Percentiles rank a stretch among this genome's conserved stretches.
phyloP scores from a whole-genome alignment of 129 eudicot genomes.

The Pseudognaphalium luteoalbum region DNA sequence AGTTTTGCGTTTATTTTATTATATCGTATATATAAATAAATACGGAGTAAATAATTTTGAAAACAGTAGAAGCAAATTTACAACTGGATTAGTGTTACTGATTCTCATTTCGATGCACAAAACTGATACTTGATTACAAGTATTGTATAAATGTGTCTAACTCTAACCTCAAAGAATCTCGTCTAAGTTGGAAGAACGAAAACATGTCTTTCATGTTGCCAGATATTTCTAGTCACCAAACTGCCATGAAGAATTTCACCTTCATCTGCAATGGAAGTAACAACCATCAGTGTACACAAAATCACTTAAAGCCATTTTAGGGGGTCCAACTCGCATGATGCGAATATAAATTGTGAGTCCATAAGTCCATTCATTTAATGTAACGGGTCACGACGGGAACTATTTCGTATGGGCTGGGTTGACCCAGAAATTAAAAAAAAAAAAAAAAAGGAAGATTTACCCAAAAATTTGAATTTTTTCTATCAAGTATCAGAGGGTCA shows the following conservation, averaged over 20 bases:
- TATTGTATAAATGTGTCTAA: constrained; percentile 25
- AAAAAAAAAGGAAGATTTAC: not conserved
- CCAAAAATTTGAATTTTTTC: not conserved
- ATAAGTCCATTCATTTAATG: not conserved
- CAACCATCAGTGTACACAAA: not conserved
- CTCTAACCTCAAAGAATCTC: constrained; percentile 34
- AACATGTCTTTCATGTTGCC: constrained; percentile 11
- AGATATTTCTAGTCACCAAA: constrained; percentile 12
- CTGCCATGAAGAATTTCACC: constrained; percentile 11
- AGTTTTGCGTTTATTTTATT: not conserved
- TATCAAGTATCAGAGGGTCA: not conserved
- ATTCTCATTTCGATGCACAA: constrained; percentile 27
- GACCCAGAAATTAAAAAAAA: not conserved
- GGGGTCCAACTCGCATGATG: not conserved
- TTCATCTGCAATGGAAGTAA: constrained; percentile 24
- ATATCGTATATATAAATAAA: not conserved
- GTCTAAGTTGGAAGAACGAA: constrained; percentile 19
- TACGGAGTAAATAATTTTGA: too few species aligned
- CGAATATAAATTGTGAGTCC: not conserved
- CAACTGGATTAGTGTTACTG: constrained; percentile 8
- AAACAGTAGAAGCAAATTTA: constrained; percentile 14
- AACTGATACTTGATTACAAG: constrained; percentile 19
- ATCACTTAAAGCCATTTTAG: not conserved
- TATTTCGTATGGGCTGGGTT: not conserved
- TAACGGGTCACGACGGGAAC: not conserved